Percentiles rank a stretch among this genome's conserved stretches.
Evolutionary conservation across 2,329 filamentous ascomycete species (phyloP).

Genomic region (Colletotrichum sp.): DNA sequence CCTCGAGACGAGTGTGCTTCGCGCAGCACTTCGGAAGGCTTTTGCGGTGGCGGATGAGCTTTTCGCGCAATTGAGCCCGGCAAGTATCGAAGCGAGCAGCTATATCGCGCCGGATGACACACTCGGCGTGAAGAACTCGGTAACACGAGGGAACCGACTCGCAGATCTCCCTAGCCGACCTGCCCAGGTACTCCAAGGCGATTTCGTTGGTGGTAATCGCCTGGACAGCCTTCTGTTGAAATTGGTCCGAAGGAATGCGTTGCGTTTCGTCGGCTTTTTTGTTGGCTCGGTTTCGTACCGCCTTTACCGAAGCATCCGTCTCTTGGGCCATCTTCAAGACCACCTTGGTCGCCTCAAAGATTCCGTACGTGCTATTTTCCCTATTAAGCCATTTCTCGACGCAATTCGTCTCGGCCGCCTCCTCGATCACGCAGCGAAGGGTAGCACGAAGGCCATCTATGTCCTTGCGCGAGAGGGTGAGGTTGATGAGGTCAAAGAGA

Average conservation of each 20-base stretch:
- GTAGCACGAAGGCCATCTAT: conserved; percentile 23
- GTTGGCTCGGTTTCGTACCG: conserved; percentile 1
- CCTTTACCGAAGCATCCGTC: conserved; percentile 14
- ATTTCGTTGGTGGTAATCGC: conserved; percentile 25
- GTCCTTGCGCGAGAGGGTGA: conserved; percentile 21
- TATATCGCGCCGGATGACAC: conserved; percentile 38
- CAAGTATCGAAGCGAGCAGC: conserved; percentile 31
- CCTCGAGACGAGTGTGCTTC: conserved; percentile 26
- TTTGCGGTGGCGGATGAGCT: conserved; percentile 23
- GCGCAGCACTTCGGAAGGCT: neutral
- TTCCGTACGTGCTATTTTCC: conserved; percentile 24
- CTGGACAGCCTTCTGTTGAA: neutral
- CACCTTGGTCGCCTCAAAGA: conserved; percentile 25
- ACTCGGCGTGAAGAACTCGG: conserved; percentile 43
- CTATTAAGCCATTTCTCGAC: conserved; percentile 24
- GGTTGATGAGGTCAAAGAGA: conserved; percentile 21
- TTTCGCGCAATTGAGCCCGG: conserved; percentile 27
- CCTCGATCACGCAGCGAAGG: conserved; percentile 21
- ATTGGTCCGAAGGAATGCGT: conserved; percentile 12
- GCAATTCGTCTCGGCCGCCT: conserved; percentile 24
- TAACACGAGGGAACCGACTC: conserved; percentile 31
- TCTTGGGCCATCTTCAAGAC: conserved; percentile 14
- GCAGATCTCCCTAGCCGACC: conserved; percentile 37
- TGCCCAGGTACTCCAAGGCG: conserved; percentile 33
- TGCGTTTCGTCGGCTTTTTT: neutral